phyloP scores from a whole-genome alignment of 495 filamentous ascomycete species.

The Elasticomyces elasticus region DNA sequence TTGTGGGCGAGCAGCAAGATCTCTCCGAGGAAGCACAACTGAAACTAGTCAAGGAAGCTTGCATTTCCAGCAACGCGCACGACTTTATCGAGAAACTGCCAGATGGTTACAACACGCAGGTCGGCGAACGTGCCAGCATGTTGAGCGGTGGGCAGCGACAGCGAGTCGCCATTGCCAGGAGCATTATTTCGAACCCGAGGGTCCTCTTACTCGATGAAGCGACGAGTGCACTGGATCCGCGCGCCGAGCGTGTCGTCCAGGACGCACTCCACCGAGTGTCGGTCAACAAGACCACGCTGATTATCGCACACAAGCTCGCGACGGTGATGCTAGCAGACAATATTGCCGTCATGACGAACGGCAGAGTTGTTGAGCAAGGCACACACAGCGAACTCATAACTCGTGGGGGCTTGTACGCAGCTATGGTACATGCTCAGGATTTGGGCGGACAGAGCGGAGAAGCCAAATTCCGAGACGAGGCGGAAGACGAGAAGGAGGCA shows the following conservation, averaged over 20 bases:
- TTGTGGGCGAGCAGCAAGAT: constrained; percentile 17
- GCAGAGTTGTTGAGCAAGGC: constrained; percentile 26
- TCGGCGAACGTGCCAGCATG: constrained; percentile 23
- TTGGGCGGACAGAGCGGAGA: constrained; percentile 13
- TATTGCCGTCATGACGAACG: constrained; percentile 25
- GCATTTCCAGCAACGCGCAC: constrained; percentile 17
- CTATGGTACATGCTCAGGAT: constrained; percentile 22
- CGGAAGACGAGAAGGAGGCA: constrained; percentile 6
- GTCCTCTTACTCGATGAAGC: constrained; percentile 29
- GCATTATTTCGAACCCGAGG: constrained; percentile 24
- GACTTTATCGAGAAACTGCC: constrained; percentile 25
- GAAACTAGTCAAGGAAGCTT: constrained; percentile 23
- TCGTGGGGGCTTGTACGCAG: constrained; percentile 21
- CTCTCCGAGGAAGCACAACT: constrained; percentile 11
- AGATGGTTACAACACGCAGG: constrained; percentile 24
- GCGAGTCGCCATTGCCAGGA: constrained; percentile 27
- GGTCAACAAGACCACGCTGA: constrained; percentile 22
- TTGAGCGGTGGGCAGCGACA: constrained; percentile 26
- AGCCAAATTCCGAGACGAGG: background rate
- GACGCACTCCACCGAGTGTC: constrained; percentile 21
- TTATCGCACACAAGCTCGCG: constrained; percentile 28
- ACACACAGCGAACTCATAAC: constrained; percentile 22
- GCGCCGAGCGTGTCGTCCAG: constrained; percentile 24
- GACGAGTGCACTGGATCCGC: constrained; percentile 26
- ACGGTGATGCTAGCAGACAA: constrained; percentile 27